phyloP scores from a whole-genome alignment of 345 rosid genomes.

The Toxicodendron radicans region DNA sequence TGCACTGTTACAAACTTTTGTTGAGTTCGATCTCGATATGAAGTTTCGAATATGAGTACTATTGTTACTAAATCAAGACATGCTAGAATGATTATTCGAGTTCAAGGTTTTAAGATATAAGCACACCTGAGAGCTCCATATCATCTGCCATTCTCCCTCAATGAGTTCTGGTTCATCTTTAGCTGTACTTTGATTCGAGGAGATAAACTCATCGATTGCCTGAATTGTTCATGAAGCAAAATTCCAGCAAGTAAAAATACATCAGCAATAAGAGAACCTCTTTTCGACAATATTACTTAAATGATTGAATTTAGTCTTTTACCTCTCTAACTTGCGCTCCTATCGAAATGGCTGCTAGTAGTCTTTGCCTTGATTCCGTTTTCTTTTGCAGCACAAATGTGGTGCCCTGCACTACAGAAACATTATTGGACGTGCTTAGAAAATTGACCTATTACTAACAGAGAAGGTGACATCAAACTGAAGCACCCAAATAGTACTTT shows the following conservation, averaged over 20 bases:
- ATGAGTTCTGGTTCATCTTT: conserved; percentile 53
- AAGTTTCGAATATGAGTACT: neutral
- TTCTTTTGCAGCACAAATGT: conserved; percentile 92
- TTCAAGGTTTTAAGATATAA: too few species aligned
- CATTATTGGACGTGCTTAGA: conserved; percentile 28
- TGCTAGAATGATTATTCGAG: neutral
- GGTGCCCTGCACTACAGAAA: conserved; percentile 90
- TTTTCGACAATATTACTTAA: too few species aligned
- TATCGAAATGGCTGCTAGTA: conserved; percentile 68
- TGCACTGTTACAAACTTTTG: neutral
- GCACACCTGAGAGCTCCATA: conserved; percentile 94
- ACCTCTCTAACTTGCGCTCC: conserved; percentile 62
- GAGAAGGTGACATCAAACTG: neutral
- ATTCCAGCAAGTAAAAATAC: neutral
- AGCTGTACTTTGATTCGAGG: conserved; percentile 26
- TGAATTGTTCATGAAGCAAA: conserved; percentile 26
- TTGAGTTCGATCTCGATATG: too few species aligned
- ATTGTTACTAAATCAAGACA: neutral
- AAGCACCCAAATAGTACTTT: neutral
- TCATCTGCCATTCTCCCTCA: conserved; percentile 95
- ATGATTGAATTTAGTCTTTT: neutral
- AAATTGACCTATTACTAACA: neutral
- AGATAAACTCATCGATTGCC: conserved; percentile 72
- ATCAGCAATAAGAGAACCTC: neutral
- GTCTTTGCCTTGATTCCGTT: conserved; percentile 71